Percentiles rank a stretch among this genome's conserved stretches.
Conservation (phyloP, 495 filamentous ascomycete species). For the Tricharina praecox region DNA sequence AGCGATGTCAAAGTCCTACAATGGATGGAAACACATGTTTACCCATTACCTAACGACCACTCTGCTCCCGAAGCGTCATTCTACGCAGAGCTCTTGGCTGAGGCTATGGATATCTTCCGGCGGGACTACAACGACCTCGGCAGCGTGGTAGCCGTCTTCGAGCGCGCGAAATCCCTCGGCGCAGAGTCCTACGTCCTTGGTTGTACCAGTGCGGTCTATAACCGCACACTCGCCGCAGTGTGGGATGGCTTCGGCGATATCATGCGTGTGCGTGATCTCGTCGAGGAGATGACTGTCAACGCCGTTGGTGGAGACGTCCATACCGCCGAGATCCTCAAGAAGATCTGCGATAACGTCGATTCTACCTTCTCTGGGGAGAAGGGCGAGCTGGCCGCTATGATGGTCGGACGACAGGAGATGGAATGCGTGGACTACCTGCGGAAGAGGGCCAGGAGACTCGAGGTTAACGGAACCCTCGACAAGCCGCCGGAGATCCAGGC, state of each 20-base stretch:
- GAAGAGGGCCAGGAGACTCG: not conserved
- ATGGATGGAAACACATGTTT: conserved; percentile 13
- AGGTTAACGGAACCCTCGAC: not conserved
- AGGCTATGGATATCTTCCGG: conserved; percentile 16
- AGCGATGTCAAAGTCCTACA: conserved; percentile 12
- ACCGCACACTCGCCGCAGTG: conserved; percentile 39
- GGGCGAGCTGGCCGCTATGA: not conserved
- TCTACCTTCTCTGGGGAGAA: not conserved
- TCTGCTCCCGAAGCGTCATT: not conserved
- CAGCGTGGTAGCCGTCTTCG: conserved; percentile 17
- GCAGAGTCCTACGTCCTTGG: conserved; percentile 42
- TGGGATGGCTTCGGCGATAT: conserved; percentile 41
- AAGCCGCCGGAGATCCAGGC: too few relatives aligned
- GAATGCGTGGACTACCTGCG: not conserved
- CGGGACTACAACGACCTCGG: conserved; percentile 16
- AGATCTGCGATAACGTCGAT: conserved; percentile 15
- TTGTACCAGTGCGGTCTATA: conserved; percentile 41
- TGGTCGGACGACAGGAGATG: not conserved
- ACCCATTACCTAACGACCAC: not conserved
- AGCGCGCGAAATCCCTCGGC: conserved; percentile 38
- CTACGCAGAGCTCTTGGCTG: conserved; percentile 19
- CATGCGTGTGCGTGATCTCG: conserved; percentile 35
- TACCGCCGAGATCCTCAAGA: conserved; percentile 33
- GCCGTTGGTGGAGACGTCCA: conserved; percentile 37
- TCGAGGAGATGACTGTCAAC: conserved; percentile 46